Conservation (phyloP, 305 asterid species). For the Fraxinus baroniana region DNA sequence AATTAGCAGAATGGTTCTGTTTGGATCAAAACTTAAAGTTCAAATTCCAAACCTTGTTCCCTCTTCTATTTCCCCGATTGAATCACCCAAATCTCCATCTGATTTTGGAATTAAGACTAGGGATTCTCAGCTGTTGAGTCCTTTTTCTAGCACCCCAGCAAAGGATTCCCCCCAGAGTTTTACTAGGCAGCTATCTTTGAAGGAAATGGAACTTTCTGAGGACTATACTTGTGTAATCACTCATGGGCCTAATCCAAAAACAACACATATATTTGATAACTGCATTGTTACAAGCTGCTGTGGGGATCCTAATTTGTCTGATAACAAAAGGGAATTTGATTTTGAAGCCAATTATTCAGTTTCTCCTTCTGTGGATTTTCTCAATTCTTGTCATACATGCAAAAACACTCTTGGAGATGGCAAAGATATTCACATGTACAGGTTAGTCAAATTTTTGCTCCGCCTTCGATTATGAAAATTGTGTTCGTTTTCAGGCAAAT, state of each 20-base stretch:
- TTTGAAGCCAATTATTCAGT: constrained; percentile 18
- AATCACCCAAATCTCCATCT: constrained; percentile 61
- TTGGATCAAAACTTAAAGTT: constrained; percentile 71
- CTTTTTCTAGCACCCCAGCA: constrained; percentile 29
- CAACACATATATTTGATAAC: constrained; percentile 14
- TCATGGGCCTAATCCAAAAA: too few species aligned
- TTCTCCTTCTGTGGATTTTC: constrained; percentile 28
- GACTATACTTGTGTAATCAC: background rate
- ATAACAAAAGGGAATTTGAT: constrained; percentile 24
- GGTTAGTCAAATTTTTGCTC: constrained; percentile 35
- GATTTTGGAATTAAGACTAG: constrained; percentile 86
- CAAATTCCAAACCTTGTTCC: constrained; percentile 52
- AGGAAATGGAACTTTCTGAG: too few species aligned
- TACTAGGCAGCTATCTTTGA: constrained; percentile 58
- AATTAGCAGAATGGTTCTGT: constrained; percentile 52
- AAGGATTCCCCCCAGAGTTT: constrained; percentile 29
- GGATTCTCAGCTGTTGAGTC: constrained; percentile 37
- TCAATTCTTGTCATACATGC: constrained; percentile 53
- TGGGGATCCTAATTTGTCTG: constrained; percentile 26
- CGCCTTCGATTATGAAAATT: background rate
- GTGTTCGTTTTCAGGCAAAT: background rate
- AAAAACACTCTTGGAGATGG: constrained; percentile 47
- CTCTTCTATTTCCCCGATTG: constrained; percentile 30
- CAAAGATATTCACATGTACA: constrained; percentile 50
- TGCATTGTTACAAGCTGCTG: constrained; percentile 63